Evolutionary conservation across 2,329 filamentous ascomycete species (phyloP).

Genomic region (Onygena corvina): DNA sequence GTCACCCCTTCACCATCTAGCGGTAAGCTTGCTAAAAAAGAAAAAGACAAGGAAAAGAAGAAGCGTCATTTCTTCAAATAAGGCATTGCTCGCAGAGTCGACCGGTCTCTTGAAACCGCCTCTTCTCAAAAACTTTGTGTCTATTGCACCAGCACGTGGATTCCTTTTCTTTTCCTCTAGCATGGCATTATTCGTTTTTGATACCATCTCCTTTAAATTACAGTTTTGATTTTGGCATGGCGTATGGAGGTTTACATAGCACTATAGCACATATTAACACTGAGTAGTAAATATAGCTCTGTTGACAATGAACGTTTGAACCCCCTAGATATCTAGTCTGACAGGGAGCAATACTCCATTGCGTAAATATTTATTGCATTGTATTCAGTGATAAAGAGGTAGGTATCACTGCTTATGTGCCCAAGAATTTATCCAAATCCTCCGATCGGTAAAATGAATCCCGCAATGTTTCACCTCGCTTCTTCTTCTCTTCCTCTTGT

Average conservation of each 20-base stretch:
- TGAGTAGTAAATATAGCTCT: neutral
- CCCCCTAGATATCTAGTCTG: too few species aligned
- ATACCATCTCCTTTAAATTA: neutral
- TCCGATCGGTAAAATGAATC: constrained; percentile 61
- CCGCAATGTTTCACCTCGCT: constrained; percentile 51
- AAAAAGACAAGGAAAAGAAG: constrained; percentile 48
- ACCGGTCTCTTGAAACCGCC: neutral
- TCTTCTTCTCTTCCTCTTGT: constrained; percentile 50
- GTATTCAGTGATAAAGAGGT: too few species aligned
- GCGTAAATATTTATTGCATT: too few species aligned
- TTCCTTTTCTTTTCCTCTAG: neutral
- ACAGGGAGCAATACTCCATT: too few species aligned
- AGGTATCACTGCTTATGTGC: too few species aligned
- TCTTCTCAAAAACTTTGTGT: neutral
- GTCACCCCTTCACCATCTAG: neutral
- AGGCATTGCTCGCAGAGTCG: neutral
- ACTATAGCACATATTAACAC: too few species aligned
- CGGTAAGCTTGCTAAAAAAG: constrained; percentile 20
- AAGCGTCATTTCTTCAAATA: constrained; percentile 31
- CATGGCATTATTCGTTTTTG: neutral
- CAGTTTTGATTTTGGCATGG: constrained; percentile 2
- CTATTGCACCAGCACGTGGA: neutral
- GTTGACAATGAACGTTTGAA: too few species aligned
- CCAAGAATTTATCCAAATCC: constrained; percentile 46
- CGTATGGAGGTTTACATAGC: constrained; percentile 1